Base-by-base conservation (phyloP, 1,284 basidiomycete species). In the Boletus mariae region DNA sequence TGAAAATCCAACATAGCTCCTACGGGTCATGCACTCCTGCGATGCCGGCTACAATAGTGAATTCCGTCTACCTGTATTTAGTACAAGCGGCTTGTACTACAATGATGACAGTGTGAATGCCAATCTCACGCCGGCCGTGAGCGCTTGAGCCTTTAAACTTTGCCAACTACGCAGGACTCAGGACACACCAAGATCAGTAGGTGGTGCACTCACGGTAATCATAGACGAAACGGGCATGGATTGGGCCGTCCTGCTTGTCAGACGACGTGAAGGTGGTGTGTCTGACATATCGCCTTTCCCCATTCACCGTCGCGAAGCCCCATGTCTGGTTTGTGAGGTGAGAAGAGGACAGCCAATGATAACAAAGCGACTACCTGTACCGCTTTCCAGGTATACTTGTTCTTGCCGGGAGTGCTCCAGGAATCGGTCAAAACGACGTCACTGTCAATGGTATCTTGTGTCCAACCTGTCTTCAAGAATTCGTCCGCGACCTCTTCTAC, bases 261-360 rank as follows among this genome's bases (percentile, higher is more conserved):
- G 84, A 78, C 5, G 84, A 85, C n/a, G 76, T 82, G 67, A 90
- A 89, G 60, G 79, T 74, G 57, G 88, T 68, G 59, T 80, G 82
- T 53, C 87, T 74, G 12, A 75, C 72, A 60, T 89, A 81, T 56
- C 83, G 75, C 61, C 83, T 78, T 63, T 82, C 82, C 12, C 74
- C 80, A 20, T 83, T 70, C 55, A 87, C 69, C 2, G 69, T 72
- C 61, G 87, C 77, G 38, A 90, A 78, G 23, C 88, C 88, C 86
- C 87, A 90, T 5, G 78, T 75, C 87, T 90, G 51, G 11, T 38
- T 42, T 50, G 43, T 44, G 9, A n/a, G 15, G 37, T 52, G 45
- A 60, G 50, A 31, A 45, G 5, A 9, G 49, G 53, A 25, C 41
- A 34, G 49, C 4, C 3, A 52, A 46, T 10, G 31, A 42, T 37